Conservation (phyloP, 2,329 filamentous ascomycete species). For the Talaromyces sp. region DNA sequence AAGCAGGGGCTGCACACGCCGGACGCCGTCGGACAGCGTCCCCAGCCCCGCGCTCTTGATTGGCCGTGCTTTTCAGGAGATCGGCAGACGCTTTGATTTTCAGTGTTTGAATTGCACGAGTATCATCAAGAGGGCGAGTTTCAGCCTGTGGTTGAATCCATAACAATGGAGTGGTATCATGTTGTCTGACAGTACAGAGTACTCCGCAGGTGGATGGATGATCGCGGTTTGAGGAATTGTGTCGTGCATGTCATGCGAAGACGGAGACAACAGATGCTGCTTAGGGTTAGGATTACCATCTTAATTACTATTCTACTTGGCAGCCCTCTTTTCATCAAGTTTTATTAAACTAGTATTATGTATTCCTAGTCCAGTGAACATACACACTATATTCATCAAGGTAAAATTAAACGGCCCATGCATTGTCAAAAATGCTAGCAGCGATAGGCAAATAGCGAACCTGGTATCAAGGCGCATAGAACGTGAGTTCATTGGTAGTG, state of each 20-base stretch:
- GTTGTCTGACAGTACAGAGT: too few species aligned
- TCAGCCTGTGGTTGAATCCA: background rate
- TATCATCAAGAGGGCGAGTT: background rate
- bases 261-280: background rate
- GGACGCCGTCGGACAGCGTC: background rate
- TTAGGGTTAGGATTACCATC: background rate
- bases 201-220: too few species aligned
- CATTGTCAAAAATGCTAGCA: background rate
- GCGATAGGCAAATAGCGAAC: background rate
- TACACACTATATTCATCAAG: background rate
- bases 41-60: background rate
- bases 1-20: background rate
- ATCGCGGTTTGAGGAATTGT: background rate
- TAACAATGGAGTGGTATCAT: background rate
- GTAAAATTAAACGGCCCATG: background rate
- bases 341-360: background rate
- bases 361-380: background rate
- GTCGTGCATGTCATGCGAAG: background rate
- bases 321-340: background rate
- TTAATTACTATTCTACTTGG: background rate
- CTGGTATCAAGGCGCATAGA: background rate
- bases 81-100: background rate
- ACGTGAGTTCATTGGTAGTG: background rate
- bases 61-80: background rate
- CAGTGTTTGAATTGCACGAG: background rate